phyloP scores from a whole-genome alignment of 352 stramenopile genomes.

The Globisporangium barbulae region DNA sequence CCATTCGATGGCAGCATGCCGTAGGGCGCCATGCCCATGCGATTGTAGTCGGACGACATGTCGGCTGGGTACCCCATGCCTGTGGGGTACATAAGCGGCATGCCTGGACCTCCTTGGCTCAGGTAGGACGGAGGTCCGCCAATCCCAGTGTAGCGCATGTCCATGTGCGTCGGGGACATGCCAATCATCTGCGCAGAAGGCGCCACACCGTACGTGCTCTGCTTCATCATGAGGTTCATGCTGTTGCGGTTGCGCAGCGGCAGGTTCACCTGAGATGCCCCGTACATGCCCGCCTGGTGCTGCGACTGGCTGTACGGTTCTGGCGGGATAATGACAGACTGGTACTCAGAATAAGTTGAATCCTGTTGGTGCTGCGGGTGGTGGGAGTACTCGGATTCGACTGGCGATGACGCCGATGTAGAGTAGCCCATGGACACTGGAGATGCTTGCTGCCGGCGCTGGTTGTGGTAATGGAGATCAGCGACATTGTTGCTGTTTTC shows the following conservation, averaged over 20 bases:
- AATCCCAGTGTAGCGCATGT: slow-evolving; percentile 10
- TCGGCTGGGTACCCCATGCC: slow-evolving; percentile 36
- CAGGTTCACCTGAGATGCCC: slow-evolving; percentile 49
- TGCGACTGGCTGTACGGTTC: slow-evolving; percentile 40
- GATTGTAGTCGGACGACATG: slow-evolving; percentile 19
- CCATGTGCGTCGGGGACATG: slow-evolving; percentile 11
- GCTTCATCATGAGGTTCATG: slow-evolving; percentile 38
- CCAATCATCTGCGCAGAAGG: slow-evolving; percentile 25
- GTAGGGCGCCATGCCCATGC: slow-evolving; percentile 27
- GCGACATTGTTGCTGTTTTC: slow-evolving; percentile 7
- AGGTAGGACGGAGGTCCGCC: slow-evolving; percentile 2
- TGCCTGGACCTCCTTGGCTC: slow-evolving; percentile 27
- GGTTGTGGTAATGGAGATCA: slow-evolving; percentile 17
- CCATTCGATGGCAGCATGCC: slow-evolving; percentile 14
- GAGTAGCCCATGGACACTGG: slow-evolving; percentile 33
- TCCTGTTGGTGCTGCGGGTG: slow-evolving; percentile 9
- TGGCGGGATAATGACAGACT: slow-evolving; percentile 6
- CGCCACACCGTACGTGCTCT: slow-evolving; percentile 28
- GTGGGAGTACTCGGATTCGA: background rate
- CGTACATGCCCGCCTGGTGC: slow-evolving; percentile 25
- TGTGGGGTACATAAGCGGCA: slow-evolving; percentile 21
- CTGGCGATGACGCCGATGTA: slow-evolving; percentile 1
- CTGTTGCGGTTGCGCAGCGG: slow-evolving; percentile 54
- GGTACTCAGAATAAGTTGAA: slow-evolving; percentile 9
- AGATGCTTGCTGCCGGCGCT: slow-evolving; percentile 29